Conservation (phyloP, 169 alveolate species). For the Perkinsus chesapeaki region DNA sequence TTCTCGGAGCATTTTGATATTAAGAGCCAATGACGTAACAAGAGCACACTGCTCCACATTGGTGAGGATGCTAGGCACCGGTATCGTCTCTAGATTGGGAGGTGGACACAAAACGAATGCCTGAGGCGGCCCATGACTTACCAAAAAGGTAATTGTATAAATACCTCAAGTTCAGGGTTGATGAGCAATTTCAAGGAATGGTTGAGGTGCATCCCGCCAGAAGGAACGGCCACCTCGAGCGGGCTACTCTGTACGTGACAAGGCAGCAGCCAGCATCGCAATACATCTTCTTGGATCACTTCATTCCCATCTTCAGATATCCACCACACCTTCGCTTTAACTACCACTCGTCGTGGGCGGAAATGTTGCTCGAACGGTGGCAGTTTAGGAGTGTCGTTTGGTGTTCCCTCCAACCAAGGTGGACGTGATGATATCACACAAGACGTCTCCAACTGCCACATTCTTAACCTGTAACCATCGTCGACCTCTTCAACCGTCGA, state of each 20-base stretch:
- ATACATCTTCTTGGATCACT: background rate
- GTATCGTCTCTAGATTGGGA: background rate
- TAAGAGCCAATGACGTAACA: background rate
- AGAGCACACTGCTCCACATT: background rate
- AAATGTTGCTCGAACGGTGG: background rate
- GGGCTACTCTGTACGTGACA: background rate
- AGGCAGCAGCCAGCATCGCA: background rate
- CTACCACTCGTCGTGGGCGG: background rate
- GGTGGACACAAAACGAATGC: background rate
- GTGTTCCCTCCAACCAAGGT: background rate
- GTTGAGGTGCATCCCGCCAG: background rate
- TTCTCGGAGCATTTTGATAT: background rate
- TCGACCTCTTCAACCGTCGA: background rate
- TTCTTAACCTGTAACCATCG: background rate
- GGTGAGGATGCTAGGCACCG: background rate
- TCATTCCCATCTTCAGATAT: background rate
- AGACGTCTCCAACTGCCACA: background rate
- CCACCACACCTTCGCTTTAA: background rate
- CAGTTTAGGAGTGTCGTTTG: background rate
- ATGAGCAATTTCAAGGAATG: background rate
- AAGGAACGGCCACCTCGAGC: background rate
- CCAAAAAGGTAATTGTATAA: background rate
- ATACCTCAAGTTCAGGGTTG: background rate
- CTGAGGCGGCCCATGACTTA: background rate
- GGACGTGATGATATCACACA: background rate